Evolutionary conservation across 148 eudicot species (phyloP).

Genomic region (Drosera capensis): DNA sequence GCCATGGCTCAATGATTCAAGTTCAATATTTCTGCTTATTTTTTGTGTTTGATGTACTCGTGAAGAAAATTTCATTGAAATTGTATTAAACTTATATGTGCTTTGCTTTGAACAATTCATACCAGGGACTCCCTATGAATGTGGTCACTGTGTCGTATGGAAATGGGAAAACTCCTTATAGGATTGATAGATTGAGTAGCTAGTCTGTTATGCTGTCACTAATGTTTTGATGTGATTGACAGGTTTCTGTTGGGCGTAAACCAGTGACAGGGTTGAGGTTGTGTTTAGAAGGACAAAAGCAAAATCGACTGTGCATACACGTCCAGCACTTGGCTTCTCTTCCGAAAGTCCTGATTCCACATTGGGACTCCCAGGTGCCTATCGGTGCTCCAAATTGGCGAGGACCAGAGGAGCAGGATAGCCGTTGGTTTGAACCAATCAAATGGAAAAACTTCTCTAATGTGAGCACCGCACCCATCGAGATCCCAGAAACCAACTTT

Average conservation of each 20-base stretch:
- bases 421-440: slow-evolving; percentile 93
- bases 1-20: background rate
- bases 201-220: no score
- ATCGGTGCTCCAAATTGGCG: slow-evolving; percentile 94
- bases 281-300: slow-evolving; percentile 68
- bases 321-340: slow-evolving; percentile 64
- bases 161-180: no score
- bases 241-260: slow-evolving; percentile 93
- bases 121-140: no score
- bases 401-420: slow-evolving; percentile 97
- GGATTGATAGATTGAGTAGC: no score
- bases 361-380: slow-evolving; percentile 72
- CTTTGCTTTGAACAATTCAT: no score
- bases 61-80: no score
- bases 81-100: no score
- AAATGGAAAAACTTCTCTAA: slow-evolving; percentile 93
- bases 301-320: slow-evolving; percentile 59
- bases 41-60: background rate
- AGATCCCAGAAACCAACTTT: slow-evolving; percentile 57
- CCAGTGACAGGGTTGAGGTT: slow-evolving; percentile 84
- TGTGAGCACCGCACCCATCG: slow-evolving; percentile 88
- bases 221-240: slow-evolving; percentile 4
- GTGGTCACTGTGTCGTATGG: no score
- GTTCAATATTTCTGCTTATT: background rate
- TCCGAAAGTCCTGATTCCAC: slow-evolving; percentile 67